These are phyloP conservation scores for Epichloe bromicola DNA, from an alignment of 2,329 filamentous ascomycete species.

Conservation along the genomic window DNA sequence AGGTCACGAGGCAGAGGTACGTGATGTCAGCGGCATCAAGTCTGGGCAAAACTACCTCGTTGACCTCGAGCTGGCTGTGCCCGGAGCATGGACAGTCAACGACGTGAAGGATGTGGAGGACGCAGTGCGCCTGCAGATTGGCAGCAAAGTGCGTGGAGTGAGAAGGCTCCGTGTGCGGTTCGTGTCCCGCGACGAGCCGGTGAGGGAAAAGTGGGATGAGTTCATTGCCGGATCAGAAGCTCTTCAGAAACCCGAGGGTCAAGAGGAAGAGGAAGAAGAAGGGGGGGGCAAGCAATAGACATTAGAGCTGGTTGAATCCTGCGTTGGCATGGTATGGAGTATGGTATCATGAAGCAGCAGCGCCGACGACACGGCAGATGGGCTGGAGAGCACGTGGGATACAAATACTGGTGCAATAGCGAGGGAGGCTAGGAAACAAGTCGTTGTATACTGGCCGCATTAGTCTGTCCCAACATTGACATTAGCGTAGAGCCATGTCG, in stretches of 20 bases:
- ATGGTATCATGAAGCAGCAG: background rate
- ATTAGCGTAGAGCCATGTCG: no score
- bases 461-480: no score
- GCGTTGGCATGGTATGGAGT: background rate
- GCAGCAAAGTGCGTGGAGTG: slow-evolving; percentile 63
- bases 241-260: slow-evolving; percentile 45
- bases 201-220: slow-evolving; percentile 58
- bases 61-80: slow-evolving; percentile 76
- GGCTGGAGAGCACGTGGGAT: background rate
- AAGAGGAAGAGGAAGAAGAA: slow-evolving; percentile 39
- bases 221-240: slow-evolving; percentile 49
- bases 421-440: no score
- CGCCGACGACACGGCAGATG: background rate
- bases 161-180: slow-evolving; percentile 77
- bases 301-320: slow-evolving; percentile 7
- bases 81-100: slow-evolving; percentile 61
- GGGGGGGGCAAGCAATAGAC: slow-evolving; percentile 13
- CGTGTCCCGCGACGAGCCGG: slow-evolving; percentile 49
- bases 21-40: slow-evolving; percentile 79
- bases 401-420: no score
- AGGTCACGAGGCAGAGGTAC: slow-evolving; percentile 51
- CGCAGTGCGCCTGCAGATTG: slow-evolving; percentile 57
- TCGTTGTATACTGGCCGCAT: no score
- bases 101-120: slow-evolving; percentile 60
- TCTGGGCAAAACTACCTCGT: slow-evolving; percentile 93